Conservation (phyloP, 1,284 basidiomycete genomes). For the Cutaneotrichosporon cutaneum region DNA sequence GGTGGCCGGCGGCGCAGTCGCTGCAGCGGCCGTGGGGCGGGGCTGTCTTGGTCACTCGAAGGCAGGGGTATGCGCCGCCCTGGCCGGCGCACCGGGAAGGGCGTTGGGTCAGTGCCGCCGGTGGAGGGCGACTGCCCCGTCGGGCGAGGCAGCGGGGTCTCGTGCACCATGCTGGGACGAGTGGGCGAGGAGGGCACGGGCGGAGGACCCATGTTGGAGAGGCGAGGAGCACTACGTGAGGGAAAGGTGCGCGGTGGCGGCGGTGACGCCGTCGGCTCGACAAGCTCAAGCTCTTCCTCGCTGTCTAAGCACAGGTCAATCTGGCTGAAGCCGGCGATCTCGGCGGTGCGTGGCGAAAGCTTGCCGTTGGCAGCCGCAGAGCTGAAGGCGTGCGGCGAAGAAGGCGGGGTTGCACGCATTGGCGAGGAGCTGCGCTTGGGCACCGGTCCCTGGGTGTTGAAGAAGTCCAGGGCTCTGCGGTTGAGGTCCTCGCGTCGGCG, state of each 20-base stretch:
- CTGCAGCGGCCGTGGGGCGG: slow-evolving; percentile 11
- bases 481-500: slow-evolving; percentile 20
- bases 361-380: not conserved
- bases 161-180: not conserved
- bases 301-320: slow-evolving; percentile 34
- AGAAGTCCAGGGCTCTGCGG: slow-evolving; percentile 40
- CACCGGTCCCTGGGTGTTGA: slow-evolving; percentile 32
- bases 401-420: slow-evolving; percentile 1
- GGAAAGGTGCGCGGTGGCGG: not conserved
- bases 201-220: slow-evolving; percentile 17
- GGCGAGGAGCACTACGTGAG: not conserved
- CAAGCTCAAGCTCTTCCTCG: slow-evolving; percentile 15
- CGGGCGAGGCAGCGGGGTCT: slow-evolving; percentile 5
- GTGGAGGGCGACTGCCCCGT: not conserved
- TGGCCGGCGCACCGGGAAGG: slow-evolving; percentile 12
- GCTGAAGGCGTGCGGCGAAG: slow-evolving; percentile 3
- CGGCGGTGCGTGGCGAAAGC: slow-evolving; percentile 39
- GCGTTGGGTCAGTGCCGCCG: slow-evolving; percentile 8
- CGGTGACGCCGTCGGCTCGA: not conserved
- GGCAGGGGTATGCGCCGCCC: not conserved
- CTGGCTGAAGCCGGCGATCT: slow-evolving; percentile 47
- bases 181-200: slow-evolving; percentile 11
- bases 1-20: slow-evolving; percentile 15
- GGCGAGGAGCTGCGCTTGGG: slow-evolving; percentile 18
- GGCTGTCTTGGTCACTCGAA: slow-evolving; percentile 14